Evolutionary conservation across 2,329 filamentous ascomycete species (phyloP), one percentile per base, ranked within the genome.

Genomic region (Arthroderma sp.): DNA sequence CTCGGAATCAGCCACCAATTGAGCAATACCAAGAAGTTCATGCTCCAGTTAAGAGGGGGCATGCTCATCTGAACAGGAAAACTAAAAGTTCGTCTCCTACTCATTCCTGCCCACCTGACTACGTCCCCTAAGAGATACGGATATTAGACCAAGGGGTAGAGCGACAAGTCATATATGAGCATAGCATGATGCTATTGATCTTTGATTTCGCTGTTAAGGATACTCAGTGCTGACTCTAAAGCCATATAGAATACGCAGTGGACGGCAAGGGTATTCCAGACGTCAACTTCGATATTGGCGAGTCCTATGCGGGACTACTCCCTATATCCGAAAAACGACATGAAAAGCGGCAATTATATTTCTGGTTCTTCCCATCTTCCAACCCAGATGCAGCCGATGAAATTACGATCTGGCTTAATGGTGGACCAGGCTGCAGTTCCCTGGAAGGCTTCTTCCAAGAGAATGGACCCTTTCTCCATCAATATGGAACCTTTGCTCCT

Each of bases 401-500:
- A 52, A 61, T 63, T 38, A 64, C 62, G 3, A 62, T 65, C 49
- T 64, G 58, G 59, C 50, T 66, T 29, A 80, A 78, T 47, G 77
- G 77, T 29, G 72, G 72, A 3, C 72, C 71, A 11, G 70, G 71
- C 10, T 73, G 70, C 50, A 70, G 62, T 30, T 83, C 78, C 1
- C 69, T 85, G 5, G 72, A 79, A 51, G 83, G 81, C 5, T 67
- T 88, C 1, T 59, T 89, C 6, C 81, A 85, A 42, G 84, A 89
- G 53, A 88, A 86, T 53, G 83, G 85, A 0, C 81, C 83, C 0
- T 81, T 85, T 54, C 46, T 73, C 4, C 85, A 81, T 80, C 75
- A 81, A 56, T 44, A 43, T 34, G 85, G 85, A 31, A 88, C 81
- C 1, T 74, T 70, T 45, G 69, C 70, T 11, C 82, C 83, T 0